phyloP scores from a whole-genome alignment of 1,139 yeast species.

The Torulaspora pretoriensis region DNA sequence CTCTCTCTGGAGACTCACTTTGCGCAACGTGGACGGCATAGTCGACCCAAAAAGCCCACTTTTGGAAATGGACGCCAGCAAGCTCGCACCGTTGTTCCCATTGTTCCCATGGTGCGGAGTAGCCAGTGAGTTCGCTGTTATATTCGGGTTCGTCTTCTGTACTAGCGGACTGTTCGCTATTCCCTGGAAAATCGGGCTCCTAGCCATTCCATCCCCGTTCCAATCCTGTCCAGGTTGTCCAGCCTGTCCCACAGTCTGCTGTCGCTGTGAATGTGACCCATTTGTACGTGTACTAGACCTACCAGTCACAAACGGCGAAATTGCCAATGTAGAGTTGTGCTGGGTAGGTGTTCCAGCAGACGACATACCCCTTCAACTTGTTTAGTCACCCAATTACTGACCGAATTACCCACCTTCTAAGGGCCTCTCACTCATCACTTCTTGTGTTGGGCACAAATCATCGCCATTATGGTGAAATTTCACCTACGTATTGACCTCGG shows the following conservation, averaged over 20 bases:
- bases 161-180: constrained; percentile 32
- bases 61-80: constrained; percentile 29
- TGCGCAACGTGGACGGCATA: constrained; percentile 33
- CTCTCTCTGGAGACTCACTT: constrained; percentile 28
- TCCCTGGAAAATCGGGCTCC: constrained; percentile 22
- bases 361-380: constrained; percentile 8
- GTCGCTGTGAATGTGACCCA: constrained; percentile 29
- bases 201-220: constrained; percentile 6
- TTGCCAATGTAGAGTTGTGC: constrained; percentile 59
- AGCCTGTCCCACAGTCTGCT: constrained; percentile 22
- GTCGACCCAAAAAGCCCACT: constrained; percentile 30
- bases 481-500: constrained; percentile 7
- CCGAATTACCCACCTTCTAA: neutral
- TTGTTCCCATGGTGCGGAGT: constrained; percentile 27
- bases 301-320: constrained; percentile 51
- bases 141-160: constrained; percentile 24
- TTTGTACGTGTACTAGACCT: constrained; percentile 23
- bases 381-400: neutral
- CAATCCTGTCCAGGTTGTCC: constrained; percentile 6
- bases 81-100: constrained; percentile 19
- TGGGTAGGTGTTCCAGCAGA: constrained; percentile 37
- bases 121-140: constrained; percentile 21
- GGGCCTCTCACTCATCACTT: neutral
- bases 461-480: neutral
- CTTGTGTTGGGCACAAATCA: neutral